Base-by-base conservation (phyloP, 169 alveolate genomes). In the Plasmodium cynomolgi region DNA sequence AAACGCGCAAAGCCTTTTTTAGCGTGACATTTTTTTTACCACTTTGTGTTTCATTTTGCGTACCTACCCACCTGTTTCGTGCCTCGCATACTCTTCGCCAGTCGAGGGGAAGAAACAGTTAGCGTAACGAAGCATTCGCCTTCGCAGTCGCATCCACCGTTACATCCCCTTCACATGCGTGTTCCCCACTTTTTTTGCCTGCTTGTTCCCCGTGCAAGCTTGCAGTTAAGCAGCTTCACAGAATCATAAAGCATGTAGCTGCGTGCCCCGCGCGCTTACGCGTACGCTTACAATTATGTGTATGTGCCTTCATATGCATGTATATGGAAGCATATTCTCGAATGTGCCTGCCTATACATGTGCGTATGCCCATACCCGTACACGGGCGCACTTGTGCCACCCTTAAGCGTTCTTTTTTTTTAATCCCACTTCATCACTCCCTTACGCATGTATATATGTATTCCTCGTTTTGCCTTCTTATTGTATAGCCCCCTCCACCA, bases 241-340 rank as follows among this genome's bases (percentile, higher is more conserved):
- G 29, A 79, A 79, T 20, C 50, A 37, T 37, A 77, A 79, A 29
- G 33, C 62, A 80, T 39, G n/a, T 80, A 80, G 56, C 29, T 41
- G 13, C 73, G 50, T 29, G 37, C 77, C 77, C 37, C 17, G 37
- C n/a, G 77, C 77, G 77, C 37, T 23, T 68, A 68, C 17, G 31
- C n/a, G 15, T 26, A 50, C 23, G n/a, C n/a, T n/a, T n/a, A n/a
- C n/a, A n/a, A 15, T 50, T 77, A 77, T 13, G 50, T 11, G 29
- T 77, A 33, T 77, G 50, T 77, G 56, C 84, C 41, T 77, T 29
- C 26, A 77, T 77, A 77, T 77, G 44, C 44, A 75, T 75, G 50
- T 33, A 77, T 77, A 15, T 77, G 11, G 20, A 77, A 37, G 50
- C 50, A 77, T 77, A 33, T 29, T 26, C 50, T 11, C 23, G 50